phyloP scores from a whole-genome alignment of 75 land plant genomes.

The Pinus albicaulis region DNA sequence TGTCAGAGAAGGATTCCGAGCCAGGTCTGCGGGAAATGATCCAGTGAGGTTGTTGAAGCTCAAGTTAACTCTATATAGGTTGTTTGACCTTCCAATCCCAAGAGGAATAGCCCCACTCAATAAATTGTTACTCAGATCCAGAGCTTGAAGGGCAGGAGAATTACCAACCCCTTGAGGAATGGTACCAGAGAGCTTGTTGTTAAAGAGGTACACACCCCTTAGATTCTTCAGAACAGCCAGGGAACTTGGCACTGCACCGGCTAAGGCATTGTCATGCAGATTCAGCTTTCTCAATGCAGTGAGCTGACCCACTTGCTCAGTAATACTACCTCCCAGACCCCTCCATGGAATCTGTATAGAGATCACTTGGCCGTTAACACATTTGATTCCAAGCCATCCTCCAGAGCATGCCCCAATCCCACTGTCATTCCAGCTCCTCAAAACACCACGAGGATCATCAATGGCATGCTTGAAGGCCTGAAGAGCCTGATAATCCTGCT shows the following conservation, averaged over 20 bases:
- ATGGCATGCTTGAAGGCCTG: constrained; percentile 60
- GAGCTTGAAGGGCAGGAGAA: constrained; percentile 49
- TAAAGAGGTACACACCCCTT: constrained; percentile 76
- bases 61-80: constrained; percentile 65
- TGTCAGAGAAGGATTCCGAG: constrained; percentile 35
- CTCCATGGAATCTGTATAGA: constrained; percentile 83
- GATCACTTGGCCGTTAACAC: constrained; percentile 73
- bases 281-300: constrained; percentile 75
- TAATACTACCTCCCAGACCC: constrained; percentile 61
- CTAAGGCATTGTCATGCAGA: constrained; percentile 73
- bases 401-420: constrained; percentile 81
- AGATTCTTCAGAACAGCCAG: constrained; percentile 64
- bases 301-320: constrained; percentile 73
- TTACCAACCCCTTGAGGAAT: constrained; percentile 54
- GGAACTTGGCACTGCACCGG: constrained; percentile 62
- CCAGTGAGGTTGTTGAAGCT: constrained; percentile 62
- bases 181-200: constrained; percentile 65
- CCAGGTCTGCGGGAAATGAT: constrained; percentile 32
- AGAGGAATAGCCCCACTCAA: constrained; percentile 49
- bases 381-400: constrained; percentile 85
- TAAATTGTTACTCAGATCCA: constrained; percentile 69
- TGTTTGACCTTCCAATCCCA: constrained; percentile 41
- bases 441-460: constrained; percentile 44
- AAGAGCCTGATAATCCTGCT: constrained; percentile 55
- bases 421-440: constrained; percentile 78